Evolutionary conservation across 1,284 basidiomycete species (phyloP).

Genomic region (Malassezia psittaci): DNA sequence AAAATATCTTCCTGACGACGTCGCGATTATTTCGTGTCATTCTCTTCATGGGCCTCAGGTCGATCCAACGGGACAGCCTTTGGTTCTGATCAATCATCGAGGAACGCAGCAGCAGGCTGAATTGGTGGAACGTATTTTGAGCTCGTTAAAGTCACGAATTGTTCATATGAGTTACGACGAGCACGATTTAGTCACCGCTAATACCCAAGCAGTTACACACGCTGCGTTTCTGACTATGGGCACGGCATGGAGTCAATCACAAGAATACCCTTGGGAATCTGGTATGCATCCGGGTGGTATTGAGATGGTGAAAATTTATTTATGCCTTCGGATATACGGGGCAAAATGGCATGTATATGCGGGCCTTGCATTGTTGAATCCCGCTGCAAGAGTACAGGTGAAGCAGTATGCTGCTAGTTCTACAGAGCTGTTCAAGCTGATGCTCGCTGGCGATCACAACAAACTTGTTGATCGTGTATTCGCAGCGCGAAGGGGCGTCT

Average conservation of each 20-base stretch:
- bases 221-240: constrained; percentile 99
- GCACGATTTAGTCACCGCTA: constrained; percentile 90
- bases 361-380: constrained; percentile 90
- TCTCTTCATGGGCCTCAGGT: constrained; percentile 90
- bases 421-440: constrained; percentile 87
- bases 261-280: constrained; percentile 87
- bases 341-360: constrained; percentile 99
- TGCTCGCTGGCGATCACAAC: constrained; percentile 68
- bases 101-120: constrained; percentile 63
- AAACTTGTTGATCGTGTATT: constrained; percentile 59
- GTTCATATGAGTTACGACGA: constrained; percentile 91
- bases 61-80: constrained; percentile 76
- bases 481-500: constrained; percentile 66
- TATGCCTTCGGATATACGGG: constrained; percentile 76
- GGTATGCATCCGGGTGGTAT: constrained; percentile 89
- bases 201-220: constrained; percentile 95
- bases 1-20: constrained; percentile 70
- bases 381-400: constrained; percentile 78
- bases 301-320: constrained; percentile 96
- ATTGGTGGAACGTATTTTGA: constrained; percentile 73
- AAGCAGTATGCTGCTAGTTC: constrained; percentile 71
- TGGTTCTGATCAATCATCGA: constrained; percentile 83
- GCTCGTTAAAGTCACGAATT: constrained; percentile 67
- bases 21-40: constrained; percentile 82
- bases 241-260: constrained; percentile 74